Evolutionary conservation across 2,329 filamentous ascomycete species (phyloP), one percentile per base, ranked within the genome.

Genomic region (Purpureocillium takamizusanense): DNA sequence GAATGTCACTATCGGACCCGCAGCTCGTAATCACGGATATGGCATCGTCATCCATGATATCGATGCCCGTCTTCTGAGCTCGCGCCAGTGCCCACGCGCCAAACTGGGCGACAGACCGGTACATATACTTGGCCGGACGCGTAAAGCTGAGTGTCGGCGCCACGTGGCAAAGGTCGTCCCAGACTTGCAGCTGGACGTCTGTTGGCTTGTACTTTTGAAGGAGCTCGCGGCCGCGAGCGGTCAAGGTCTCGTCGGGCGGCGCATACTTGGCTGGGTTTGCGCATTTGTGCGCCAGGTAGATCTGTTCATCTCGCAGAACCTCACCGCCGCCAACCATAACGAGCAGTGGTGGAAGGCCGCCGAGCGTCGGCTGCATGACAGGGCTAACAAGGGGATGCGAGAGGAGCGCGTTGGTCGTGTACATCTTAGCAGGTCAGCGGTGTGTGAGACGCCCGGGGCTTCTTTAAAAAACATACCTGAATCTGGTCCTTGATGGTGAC

Each of bases 81-180:
- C 82, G 72, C 1, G 89, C 86, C 16, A 95, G 70, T 0, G 84
- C 83, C 89, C 89, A 97, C 0, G 89, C 87, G 2, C 88, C 84
- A 53, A 98, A 97, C 49, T 95, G 90, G 0, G 92, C 85, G 37
- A 95, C 79, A 2, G 86, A 86, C 35, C 90, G 77, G 57, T 87
- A 97, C 88, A 97, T 95, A 62, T 84, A 85, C 58, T 97, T 97
- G 33, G 90, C 92, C 1, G 92, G 92, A n/a, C 82, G 76, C 0
- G 90, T 97, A 57, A 95, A 97, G 51, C 86, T 94, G n/a, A 97
- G 70, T 0, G 89, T 95, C 1, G 90, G 86, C 1, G 83, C 81
- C 6, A 94, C 89, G 55, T 97, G 90, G 52, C 92, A 97, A 3
- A 97, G 67, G 51, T 95, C 85, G 41, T 97, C 90, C 89, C 90